Evolutionary conservation across 352 stramenopile species (phyloP).

Genomic region (Phytophthora pini): DNA sequence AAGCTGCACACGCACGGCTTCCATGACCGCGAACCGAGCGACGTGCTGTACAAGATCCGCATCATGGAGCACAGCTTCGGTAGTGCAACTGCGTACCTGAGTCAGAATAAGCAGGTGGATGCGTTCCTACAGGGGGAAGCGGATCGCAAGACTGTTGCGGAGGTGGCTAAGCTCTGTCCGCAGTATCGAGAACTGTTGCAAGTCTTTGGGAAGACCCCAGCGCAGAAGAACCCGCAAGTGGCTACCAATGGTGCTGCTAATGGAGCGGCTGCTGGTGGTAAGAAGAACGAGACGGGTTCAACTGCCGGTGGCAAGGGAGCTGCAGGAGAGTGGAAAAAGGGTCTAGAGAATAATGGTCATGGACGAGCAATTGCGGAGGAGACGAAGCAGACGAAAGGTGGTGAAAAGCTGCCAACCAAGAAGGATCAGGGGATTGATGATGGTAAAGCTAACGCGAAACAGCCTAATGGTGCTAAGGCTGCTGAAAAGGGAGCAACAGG

Average conservation of each 20-base stretch:
- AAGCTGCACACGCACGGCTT: slow-evolving; percentile 26
- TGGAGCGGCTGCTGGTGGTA: slow-evolving; percentile 1
- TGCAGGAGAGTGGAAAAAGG: slow-evolving; percentile 27
- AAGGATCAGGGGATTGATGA: neutral
- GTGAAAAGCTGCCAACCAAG: neutral
- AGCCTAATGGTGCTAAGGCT: neutral
- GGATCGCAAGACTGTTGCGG: slow-evolving; percentile 11
- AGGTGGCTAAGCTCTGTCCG: slow-evolving; percentile 32
- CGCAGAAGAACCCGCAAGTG: neutral
- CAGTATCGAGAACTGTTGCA: slow-evolving; percentile 40
- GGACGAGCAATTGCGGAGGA: neutral
- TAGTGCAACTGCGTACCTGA: slow-evolving; percentile 23
- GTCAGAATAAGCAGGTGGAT: slow-evolving; percentile 21
- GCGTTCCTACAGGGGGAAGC: slow-evolving; percentile 29
- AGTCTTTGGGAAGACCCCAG: slow-evolving; percentile 13
- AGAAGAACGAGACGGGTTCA: slow-evolving; percentile 2
- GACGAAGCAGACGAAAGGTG: neutral
- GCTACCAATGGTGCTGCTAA: slow-evolving; percentile 1
- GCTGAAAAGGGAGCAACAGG: neutral
- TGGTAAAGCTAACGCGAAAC: neutral
- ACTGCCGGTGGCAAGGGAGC: neutral
- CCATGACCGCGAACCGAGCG: slow-evolving; percentile 10
- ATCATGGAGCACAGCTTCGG: slow-evolving; percentile 28
- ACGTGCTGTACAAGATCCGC: slow-evolving; percentile 26
- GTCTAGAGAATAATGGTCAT: slow-evolving; percentile 15